Evolutionary conservation across 345 rosid species (phyloP).

Genomic region (Chamaenerion angustifolium): DNA sequence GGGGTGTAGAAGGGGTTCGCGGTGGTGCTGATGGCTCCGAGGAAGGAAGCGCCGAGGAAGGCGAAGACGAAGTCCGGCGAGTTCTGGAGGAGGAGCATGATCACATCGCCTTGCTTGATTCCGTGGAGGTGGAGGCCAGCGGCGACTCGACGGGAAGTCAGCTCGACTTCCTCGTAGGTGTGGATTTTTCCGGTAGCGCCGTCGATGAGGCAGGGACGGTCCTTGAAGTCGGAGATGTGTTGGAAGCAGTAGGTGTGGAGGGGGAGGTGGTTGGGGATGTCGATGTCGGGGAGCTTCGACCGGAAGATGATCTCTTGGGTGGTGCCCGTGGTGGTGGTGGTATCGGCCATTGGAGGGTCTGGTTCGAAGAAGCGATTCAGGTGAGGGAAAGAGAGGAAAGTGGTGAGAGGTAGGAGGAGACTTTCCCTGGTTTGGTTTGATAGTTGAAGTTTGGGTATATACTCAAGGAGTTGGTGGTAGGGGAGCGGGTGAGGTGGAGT

Average conservation of each 20-base stretch:
- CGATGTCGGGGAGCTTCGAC: conserved; percentile 65
- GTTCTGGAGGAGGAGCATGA: conserved; percentile 67
- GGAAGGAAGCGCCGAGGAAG: conserved; percentile 61
- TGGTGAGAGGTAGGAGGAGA: conserved; percentile 16
- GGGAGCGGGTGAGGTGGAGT: conserved; percentile 14
- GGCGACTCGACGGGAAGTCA: conserved; percentile 42
- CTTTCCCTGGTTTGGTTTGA: conserved; percentile 15
- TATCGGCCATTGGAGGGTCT: conserved; percentile 14
- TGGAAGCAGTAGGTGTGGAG: conserved; percentile 53
- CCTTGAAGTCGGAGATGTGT: conserved; percentile 25
- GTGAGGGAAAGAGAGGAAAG: conserved; percentile 2
- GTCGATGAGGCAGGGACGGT: conserved; percentile 62
- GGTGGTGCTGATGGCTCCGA: conserved; percentile 53
- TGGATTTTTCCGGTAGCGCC: conserved; percentile 42
- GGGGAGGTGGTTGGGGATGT: conserved; percentile 59
- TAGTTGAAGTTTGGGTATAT: conserved; percentile 20
- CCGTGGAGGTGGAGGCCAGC: conserved; percentile 44
- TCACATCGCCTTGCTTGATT: conserved; percentile 43
- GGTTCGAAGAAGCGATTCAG: background rate
- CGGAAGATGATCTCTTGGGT: conserved; percentile 39
- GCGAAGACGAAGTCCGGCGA: conserved; percentile 58
- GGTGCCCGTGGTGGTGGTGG: conserved; percentile 5
- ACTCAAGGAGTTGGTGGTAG: conserved; percentile 5
- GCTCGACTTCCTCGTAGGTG: conserved; percentile 67
- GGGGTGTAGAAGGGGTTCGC: conserved; percentile 82